Evolutionary conservation across 345 rosid genomes (phyloP), one percentile per base, ranked within the genome.

Genomic region (Ceriops zippeliana): DNA sequence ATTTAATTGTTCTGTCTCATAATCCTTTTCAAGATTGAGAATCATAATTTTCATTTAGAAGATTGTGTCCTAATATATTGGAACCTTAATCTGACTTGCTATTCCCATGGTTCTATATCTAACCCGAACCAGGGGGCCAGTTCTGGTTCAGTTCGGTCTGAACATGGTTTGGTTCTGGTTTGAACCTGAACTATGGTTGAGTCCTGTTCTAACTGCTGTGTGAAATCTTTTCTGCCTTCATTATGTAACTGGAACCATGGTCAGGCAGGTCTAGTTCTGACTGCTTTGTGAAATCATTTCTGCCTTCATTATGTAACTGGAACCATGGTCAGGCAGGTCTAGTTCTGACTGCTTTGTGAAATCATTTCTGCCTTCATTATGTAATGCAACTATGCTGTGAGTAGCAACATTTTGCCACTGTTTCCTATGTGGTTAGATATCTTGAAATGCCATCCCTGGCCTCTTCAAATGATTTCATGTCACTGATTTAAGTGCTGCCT

Each of bases 61-160:
- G 27, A 4, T 7, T 65, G 70, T 76, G 68, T 82, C 75, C 67
- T 21, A 47, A 68, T 63, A 80, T 73, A 69, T 71, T 34, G 37
- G 9, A 34, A 34, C 37, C 37, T 34, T 7, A 34, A 34, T 34
- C 2, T 0, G 37, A 7, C 37, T 0, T 0, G 37, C 37, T 7
- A 2, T 7, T 7, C 9, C 37, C 10, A 7, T 34, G 37, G 9
- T 34, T 34, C 37, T 34, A 34, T 34, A 0, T 34, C 9, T 34
- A 34, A 7, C 37, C 37, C 1, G 2, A 34, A 34, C 37, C 37
- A 34, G 10, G 9, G 2, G 37, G 37, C 9, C 9, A 1, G 37
- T 34, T 34, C 37, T 2, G 1, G 9, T 34, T 34, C 8, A 34
- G 34, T 31, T 31, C 10, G 2, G 37, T 0, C 37, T 34, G 37